phyloP scores from a whole-genome alignment of 2,329 filamentous ascomycete species.

The Stachybotrys elegans region DNA sequence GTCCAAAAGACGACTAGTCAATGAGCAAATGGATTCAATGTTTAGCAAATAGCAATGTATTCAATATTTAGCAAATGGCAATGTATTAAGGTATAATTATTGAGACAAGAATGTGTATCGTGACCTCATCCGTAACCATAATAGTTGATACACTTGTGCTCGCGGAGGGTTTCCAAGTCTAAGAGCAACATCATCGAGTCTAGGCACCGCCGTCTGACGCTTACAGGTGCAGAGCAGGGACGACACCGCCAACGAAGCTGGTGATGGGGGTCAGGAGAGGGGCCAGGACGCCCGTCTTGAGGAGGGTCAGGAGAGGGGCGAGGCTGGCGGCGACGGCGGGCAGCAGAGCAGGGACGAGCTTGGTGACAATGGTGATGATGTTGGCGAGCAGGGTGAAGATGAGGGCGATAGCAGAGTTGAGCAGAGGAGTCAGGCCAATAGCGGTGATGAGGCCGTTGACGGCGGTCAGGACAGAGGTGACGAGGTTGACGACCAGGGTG shows the following conservation, averaged over 20 bases:
- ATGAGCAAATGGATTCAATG: no score
- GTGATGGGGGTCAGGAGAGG: slow-evolving; percentile 19
- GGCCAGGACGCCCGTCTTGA: slow-evolving; percentile 18
- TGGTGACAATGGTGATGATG: slow-evolving; percentile 17
- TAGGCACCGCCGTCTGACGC: no score
- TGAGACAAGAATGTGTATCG: no score
- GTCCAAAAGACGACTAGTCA: no score
- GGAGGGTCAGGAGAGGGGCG: slow-evolving; percentile 18
- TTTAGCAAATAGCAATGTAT: no score
- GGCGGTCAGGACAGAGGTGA: slow-evolving; percentile 13
- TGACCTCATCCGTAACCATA: no score
- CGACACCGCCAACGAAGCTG: slow-evolving; percentile 17
- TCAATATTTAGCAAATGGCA: no score
- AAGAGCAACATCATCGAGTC: no score
- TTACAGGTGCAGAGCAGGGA: no score
- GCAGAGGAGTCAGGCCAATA: slow-evolving; percentile 17
- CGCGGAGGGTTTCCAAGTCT: no score
- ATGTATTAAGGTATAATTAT: no score
- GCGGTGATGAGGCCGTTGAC: slow-evolving; percentile 17
- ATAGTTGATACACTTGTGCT: no score
- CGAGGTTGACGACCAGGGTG: slow-evolving; percentile 13
- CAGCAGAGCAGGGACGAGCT: slow-evolving; percentile 15
- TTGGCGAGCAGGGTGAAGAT: slow-evolving; percentile 20
- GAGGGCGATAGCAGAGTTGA: slow-evolving; percentile 19
- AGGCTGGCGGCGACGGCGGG: slow-evolving; percentile 19